Base-by-base conservation (phyloP, 116 monocot genomes). In the Trichopus zeylanicus region DNA sequence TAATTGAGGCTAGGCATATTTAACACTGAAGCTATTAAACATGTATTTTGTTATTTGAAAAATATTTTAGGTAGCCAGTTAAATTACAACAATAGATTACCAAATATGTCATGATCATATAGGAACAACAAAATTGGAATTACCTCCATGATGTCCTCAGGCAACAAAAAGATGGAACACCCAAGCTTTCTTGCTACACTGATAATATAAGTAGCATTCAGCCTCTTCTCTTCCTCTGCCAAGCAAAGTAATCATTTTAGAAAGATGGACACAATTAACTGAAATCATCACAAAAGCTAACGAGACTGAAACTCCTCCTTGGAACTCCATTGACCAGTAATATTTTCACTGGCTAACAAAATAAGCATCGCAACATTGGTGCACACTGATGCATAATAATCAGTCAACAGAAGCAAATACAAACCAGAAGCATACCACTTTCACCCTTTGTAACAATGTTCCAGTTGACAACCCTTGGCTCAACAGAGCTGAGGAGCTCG, bases 381-480 rank as follows among this genome's bases (percentile, higher is more conserved):
- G n/a, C n/a, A n/a, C n/a, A n/a, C n/a, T n/a, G n/a, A n/a, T n/a
- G n/a, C n/a, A n/a, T n/a, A n/a, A n/a, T n/a, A n/a, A n/a, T n/a
- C n/a, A n/a, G n/a, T n/a, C n/a, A n/a, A n/a, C n/a, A n/a, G n/a
- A n/a, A n/a, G n/a, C n/a, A n/a, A n/a, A n/a, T n/a, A n/a, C n/a
- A n/a, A n/a, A n/a, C n/a, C n/a, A 32, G 62, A 60, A 26, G 52
- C 55, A 24, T 67, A 94, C 89, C 89, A 27, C 23, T 73, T 66
- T 83, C 89, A 54, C 89, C 93, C 77, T 83, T 86, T 3, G 82
- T 89, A 15, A 89, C 86, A 59, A 89, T 60, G 53, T 81, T 94
- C 89, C 93, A 94, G 54, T 78, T 89, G 62, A 94, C 89, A 63
- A 94, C 86, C 63, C 93, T 79, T 54, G 93, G 73, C 37, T 85